Percentiles rank a stretch among this genome's conserved stretches.
Evolutionary conservation across 345 rosid genomes (phyloP).

Genomic region (Leavenworthia alabamica): DNA sequence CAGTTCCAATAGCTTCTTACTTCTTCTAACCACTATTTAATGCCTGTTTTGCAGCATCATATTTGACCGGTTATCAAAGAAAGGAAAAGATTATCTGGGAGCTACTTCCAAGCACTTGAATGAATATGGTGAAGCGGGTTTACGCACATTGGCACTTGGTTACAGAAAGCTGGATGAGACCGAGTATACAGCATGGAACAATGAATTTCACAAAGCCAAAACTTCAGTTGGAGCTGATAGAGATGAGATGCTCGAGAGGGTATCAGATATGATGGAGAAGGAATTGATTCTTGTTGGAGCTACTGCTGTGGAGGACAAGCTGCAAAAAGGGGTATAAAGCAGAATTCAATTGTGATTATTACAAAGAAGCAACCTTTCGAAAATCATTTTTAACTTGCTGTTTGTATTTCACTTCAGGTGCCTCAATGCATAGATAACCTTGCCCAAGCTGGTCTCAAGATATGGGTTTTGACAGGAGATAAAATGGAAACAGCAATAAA

Average conservation of each 20-base stretch:
- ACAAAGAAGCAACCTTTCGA: background rate
- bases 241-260: slow-evolving; percentile 57
- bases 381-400: slow-evolving; percentile 11
- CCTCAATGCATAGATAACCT: slow-evolving; percentile 85
- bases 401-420: slow-evolving; percentile 39
- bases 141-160: slow-evolving; percentile 73
- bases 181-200: slow-evolving; percentile 53
- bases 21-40: background rate
- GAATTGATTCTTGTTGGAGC: slow-evolving; percentile 64
- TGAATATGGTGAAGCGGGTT: slow-evolving; percentile 62
- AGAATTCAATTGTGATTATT: background rate
- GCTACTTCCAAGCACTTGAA: slow-evolving; percentile 48
- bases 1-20: background rate
- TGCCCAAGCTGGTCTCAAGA: slow-evolving; percentile 78
- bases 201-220: slow-evolving; percentile 47
- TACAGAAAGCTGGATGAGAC: slow-evolving; percentile 39
- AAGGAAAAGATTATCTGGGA: slow-evolving; percentile 46
- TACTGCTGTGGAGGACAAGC: slow-evolving; percentile 72
- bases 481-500: slow-evolving; percentile 82
- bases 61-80: slow-evolving; percentile 56
- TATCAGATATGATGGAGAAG: slow-evolving; percentile 63
- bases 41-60: slow-evolving; percentile 46
- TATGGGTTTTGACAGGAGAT: slow-evolving; percentile 89
- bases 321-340: slow-evolving; percentile 67
- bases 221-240: slow-evolving; percentile 62